Evolutionary conservation across 495 filamentous ascomycete species (phyloP), one percentile per base, ranked within the genome.

Genomic region (Aspergillus incahuasiensis): DNA sequence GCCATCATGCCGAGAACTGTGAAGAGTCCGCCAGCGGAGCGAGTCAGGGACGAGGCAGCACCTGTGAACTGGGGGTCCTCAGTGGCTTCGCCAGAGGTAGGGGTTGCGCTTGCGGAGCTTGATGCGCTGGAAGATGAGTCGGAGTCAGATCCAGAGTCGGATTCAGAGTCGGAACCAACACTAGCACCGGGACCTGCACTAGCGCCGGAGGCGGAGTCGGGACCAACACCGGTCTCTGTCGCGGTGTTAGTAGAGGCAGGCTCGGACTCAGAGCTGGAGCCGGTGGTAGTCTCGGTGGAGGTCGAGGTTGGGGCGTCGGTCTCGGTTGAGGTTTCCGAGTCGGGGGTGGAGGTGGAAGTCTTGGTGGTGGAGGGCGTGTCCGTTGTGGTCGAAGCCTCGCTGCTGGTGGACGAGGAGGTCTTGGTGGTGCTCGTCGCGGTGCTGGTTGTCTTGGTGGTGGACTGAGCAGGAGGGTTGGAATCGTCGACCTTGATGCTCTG

Each of bases 1-100:
- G 67, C 57, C 41, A 74, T 28, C 56, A 76, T 58, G 52, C 66
- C 70, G 46, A 74, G 44, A 40, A 72, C 32, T 45, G 64, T 60
- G 21, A 70, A 16, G 15, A 67, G 60, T n/a, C 52, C 62, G 22
- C 68, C 65, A 59, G 60, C 61, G 21, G 65, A 56, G 54, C 16
- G 25, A 35, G 56, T 56, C 24, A 66, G 38, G 43, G 59, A 40
- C 20, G 62, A 49, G 18, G 62, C 59, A 35, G 69, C 58, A 28
- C 62, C 66, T 9, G 66, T 62, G 48, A 59, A 60, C 3, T 65
- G 34, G 24, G 57, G 53, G 58, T 58, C 54, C 49, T 61, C 52
- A 32, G 57, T 48, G 49, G 53, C 53, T 7, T 60, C 47, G 39
- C 46, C 55, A 44, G 66, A 58, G 49, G 58, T 56, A 19, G 63